Percentiles rank a stretch among this genome's conserved stretches.
These are phyloP conservation scores for Rhododendron mucronatum DNA, from an alignment of 148 eudicot species.

Conservation along the genomic window DNA sequence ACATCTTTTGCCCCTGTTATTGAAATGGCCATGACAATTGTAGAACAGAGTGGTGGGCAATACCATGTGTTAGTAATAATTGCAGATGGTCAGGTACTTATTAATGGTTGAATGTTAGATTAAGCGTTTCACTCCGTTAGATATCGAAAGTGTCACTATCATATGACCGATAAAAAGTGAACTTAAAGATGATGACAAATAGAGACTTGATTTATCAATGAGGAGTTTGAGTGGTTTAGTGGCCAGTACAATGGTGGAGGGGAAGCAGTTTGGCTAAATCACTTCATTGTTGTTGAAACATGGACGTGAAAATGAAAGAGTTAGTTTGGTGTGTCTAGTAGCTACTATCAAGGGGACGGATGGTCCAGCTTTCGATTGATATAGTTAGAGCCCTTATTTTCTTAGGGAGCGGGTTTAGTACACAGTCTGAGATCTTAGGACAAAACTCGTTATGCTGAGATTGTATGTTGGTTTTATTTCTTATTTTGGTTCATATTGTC, in stretches of 20 bases:
- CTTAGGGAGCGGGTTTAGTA: not conserved
- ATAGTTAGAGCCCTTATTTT: not conserved
- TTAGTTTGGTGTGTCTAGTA: not conserved
- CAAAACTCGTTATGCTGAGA: not conserved
- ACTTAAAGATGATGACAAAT: not conserved
- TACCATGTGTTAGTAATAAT: slow-evolving; percentile 87
- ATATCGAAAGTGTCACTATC: not conserved
- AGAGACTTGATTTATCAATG: not conserved
- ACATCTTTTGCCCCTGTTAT: slow-evolving; percentile 95
- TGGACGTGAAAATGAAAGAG: not conserved
- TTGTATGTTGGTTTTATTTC: not conserved
- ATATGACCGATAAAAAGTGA: not conserved
- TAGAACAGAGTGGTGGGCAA: slow-evolving; percentile 91
- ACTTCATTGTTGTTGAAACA: not conserved
- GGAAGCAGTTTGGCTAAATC: not conserved
- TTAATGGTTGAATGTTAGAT: not conserved
- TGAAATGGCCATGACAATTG: slow-evolving; percentile 91
- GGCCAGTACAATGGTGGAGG: not conserved
- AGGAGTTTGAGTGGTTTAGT: not conserved
- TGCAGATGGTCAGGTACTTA: slow-evolving; percentile 94
- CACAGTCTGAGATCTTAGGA: not conserved
- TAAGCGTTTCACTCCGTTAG: not conserved
- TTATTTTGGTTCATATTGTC: not conserved
- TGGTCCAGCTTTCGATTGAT: not conserved
- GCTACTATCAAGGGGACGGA: not conserved